phyloP scores from a whole-genome alignment of 192 early-diverging fungal species.

The Jimgerdemannia lactiflua region DNA sequence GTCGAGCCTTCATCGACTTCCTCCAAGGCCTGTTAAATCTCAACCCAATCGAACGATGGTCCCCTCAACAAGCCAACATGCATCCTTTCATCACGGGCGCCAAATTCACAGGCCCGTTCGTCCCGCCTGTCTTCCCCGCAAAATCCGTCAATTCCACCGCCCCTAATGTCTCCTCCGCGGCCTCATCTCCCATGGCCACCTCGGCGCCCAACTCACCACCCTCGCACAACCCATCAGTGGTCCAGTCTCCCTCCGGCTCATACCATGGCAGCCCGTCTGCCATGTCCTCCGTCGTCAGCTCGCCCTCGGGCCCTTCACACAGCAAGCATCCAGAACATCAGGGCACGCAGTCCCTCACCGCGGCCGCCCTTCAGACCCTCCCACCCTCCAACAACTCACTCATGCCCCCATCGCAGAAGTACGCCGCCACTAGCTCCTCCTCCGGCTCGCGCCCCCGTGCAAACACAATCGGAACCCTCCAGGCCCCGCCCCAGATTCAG shows the following conservation, averaged over 20 bases:
- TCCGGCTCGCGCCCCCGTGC: slow-evolving; percentile 27
- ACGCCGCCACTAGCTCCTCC: not conserved
- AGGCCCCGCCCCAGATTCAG: slow-evolving; percentile 32
- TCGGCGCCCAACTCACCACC: slow-evolving; percentile 1
- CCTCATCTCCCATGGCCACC: slow-evolving; percentile 5
- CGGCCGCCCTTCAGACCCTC: not conserved
- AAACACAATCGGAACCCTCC: slow-evolving; percentile 38
- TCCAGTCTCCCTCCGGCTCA: slow-evolving; percentile 7
- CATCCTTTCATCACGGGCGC: slow-evolving; percentile 98
- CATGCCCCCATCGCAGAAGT: not conserved
- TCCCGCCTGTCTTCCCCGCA: slow-evolving; percentile 42
- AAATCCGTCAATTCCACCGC: slow-evolving; percentile 9
- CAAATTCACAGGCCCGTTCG: slow-evolving; percentile 65
- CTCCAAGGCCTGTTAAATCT: slow-evolving; percentile 84
- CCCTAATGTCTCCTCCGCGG: not conserved
- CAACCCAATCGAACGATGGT: slow-evolving; percentile 93
- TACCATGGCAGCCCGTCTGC: not conserved
- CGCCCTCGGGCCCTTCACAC: not conserved
- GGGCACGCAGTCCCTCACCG: not conserved
- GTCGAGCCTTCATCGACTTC: slow-evolving; percentile 88
- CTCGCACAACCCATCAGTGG: not conserved
- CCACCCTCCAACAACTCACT: not conserved
- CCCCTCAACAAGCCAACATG: slow-evolving; percentile 88
- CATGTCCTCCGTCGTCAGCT: slow-evolving; percentile 3
- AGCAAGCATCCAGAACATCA: not conserved